phyloP scores from a whole-genome alignment of 1,139 yeast genomes.

The Sugiyamaella grinbergsii region DNA sequence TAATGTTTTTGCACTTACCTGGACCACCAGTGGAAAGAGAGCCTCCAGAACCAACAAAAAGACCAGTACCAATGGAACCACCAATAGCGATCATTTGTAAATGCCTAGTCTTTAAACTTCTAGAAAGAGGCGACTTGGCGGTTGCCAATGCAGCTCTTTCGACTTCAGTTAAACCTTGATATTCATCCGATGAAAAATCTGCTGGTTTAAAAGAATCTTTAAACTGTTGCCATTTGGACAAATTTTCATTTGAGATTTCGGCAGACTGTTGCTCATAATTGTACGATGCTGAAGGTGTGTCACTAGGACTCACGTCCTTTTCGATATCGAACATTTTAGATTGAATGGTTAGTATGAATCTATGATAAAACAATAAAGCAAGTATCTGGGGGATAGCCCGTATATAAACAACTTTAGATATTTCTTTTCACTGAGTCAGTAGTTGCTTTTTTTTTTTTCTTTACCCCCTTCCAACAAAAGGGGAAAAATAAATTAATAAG shows the following conservation, averaged over 20 bases:
- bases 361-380: neutral
- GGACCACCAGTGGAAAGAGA: constrained; percentile 65
- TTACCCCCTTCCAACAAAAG: too few species aligned
- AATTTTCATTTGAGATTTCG: constrained; percentile 1
- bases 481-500: too few species aligned
- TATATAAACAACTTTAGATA: neutral
- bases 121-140: constrained; percentile 69
- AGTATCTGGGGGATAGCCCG: neutral
- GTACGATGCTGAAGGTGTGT: neutral
- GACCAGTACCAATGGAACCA: constrained; percentile 81
- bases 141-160: constrained; percentile 35
- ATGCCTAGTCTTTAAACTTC: constrained; percentile 65
- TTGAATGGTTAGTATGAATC: neutral
- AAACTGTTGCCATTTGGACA: constrained; percentile 31
- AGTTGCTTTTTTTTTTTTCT: neutral
- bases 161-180: constrained; percentile 38
- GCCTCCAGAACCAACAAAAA: constrained; percentile 68
- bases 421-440: neutral
- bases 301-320: constrained; percentile 4
- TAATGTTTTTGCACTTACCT: too few species aligned
- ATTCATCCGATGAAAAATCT: constrained; percentile 28
- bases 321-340: constrained; percentile 10
- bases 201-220: constrained; percentile 38
- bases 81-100: constrained; percentile 88
- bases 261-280: constrained; percentile 12